Evolutionary conservation across 179 eudicot species (phyloP), one percentile per base, ranked within the genome.

Genomic region (Gypsophila paniculata): DNA sequence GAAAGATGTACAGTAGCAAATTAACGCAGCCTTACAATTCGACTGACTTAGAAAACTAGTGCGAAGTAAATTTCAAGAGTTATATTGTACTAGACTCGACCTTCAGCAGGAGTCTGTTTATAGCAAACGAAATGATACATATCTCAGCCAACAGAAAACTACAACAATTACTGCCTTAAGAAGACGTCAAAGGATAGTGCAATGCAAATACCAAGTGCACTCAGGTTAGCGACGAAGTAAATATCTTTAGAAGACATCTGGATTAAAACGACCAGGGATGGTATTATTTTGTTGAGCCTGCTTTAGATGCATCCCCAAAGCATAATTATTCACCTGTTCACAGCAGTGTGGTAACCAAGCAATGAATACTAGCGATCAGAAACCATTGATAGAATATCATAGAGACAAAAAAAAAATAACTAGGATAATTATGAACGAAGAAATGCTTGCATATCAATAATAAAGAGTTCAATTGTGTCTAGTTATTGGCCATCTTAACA

Each of bases 241-340:
- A n/a, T 36, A 71, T 6, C 21, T 60, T 66, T 82, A 85, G 72
- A 85, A 85, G 54, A 85, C 83, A 76, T 85, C 86, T 29, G 86
- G 86, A 58, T 85, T 72, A 77, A 78, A 82, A 39, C 74, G 85
- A 6, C 86, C 82, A 0, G 88, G 84, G 8, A 85, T 80, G 29
- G 84, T 80, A 69, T 76, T 85, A 72, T 72, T 78, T 55, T 82
- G 84, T 46, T 85, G 85, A 71, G 86, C 88, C 63, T 85, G 88
- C 86, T 82, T 82, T 74, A 85, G 64, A 70, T 82, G 88, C 84
- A 85, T 82, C 34, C 81, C 74, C 70, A 82, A 76, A 0, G 86
- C 88, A 53, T 85, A 85, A n/a, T 85, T 85, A 49, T 85, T 82
- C 10, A 85, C 84, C 88, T 85, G 86, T 12, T 60, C 60, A 49